Evolutionary conservation across 257 asterid species (phyloP).

Genomic region (Solanum paucissectum): DNA sequence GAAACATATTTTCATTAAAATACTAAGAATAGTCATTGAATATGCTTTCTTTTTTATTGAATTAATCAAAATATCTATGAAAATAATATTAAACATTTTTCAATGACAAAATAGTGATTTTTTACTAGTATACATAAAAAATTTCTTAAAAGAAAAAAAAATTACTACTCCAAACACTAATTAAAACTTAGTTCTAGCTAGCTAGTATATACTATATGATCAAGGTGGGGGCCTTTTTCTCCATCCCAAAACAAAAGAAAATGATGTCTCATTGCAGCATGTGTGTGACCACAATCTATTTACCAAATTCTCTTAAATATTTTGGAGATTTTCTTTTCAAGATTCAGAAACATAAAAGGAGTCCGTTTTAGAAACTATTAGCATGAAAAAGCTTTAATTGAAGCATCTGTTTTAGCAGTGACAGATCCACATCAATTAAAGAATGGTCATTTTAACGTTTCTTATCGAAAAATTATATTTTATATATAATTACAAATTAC

Average conservation of each 20-base stretch:
- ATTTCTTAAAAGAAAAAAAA: background rate
- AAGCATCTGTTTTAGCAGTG: background rate
- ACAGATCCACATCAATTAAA: background rate
- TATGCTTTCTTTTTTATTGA: no score
- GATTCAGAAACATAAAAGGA: background rate
- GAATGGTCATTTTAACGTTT: background rate
- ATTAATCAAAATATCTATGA: background rate
- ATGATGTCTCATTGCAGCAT: background rate
- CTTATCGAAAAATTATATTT: background rate
- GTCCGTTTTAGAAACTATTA: background rate
- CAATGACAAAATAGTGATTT: no score
- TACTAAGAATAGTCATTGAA: background rate
- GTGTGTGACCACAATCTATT: constrained; percentile 10
- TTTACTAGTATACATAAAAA: background rate
- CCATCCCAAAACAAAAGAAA: background rate
- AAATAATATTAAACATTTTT: background rate
- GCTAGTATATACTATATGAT: background rate
- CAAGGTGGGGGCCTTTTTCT: background rate
- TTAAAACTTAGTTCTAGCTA: background rate
- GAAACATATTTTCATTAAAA: no score
- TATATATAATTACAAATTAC: background rate
- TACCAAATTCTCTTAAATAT: background rate
- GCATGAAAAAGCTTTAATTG: background rate
- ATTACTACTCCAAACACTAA: background rate
- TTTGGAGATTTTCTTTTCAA: background rate